phyloP scores from a whole-genome alignment of 2,329 filamentous ascomycete species.

The Tolypocladium amazonense region DNA sequence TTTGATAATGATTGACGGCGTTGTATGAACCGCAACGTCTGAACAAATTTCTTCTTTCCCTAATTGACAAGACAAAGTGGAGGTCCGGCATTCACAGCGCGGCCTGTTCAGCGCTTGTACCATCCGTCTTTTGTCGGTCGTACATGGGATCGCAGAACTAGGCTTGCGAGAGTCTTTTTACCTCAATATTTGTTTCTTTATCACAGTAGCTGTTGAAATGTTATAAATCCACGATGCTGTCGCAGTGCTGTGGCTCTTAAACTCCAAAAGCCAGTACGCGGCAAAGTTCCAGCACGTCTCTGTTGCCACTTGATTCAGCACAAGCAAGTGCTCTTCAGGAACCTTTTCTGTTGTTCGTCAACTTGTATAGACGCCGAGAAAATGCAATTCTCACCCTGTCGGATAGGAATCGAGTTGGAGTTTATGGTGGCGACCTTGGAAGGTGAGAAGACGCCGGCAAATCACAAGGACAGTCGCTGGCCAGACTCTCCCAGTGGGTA shows the following conservation, averaged over 20 bases:
- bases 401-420: constrained; percentile 16
- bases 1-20: not conserved
- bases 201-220: not conserved
- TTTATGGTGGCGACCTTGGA: constrained; percentile 10
- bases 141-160: not conserved
- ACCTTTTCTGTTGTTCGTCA: not conserved
- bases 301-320: not conserved
- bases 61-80: not conserved
- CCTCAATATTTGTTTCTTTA: not conserved
- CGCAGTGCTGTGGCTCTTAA: not conserved
- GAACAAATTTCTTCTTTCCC: not conserved
- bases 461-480: constrained; percentile 1
- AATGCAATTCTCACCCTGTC: not conserved
- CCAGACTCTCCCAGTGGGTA: not conserved
- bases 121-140: not conserved
- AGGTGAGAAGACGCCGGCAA: not conserved
- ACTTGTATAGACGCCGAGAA: not conserved
- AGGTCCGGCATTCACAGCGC: not conserved
- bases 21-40: too few relatives aligned
- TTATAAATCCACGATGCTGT: not conserved
- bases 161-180: not conserved
- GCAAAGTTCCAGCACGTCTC: not conserved
- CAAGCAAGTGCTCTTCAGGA: not conserved
- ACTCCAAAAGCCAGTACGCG: not conserved
- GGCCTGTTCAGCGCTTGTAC: not conserved